phyloP scores from a whole-genome alignment of 2,329 filamentous ascomycete genomes.

The Neocatenulostroma microsporum region DNA sequence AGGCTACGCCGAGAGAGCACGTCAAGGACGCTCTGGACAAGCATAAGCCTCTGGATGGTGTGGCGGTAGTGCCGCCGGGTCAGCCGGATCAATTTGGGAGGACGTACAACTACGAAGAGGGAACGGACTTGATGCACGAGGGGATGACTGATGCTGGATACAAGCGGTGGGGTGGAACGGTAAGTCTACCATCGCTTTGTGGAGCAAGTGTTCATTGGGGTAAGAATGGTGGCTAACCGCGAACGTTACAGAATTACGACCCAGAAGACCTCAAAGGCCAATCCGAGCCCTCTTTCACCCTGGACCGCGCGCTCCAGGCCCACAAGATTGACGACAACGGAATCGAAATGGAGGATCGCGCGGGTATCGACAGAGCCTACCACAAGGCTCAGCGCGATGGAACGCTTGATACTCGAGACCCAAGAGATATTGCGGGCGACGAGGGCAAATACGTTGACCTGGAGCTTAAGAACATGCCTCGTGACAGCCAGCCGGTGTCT shows the following conservation, averaged over 20 bases:
- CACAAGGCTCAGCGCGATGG: conserved; percentile 24
- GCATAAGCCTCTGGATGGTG: conserved; percentile 75
- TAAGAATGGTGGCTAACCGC: no score
- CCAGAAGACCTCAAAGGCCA: conserved; percentile 76
- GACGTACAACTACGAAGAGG: conserved; percentile 71
- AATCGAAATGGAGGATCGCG: conserved; percentile 39
- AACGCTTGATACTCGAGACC: conserved; percentile 23
- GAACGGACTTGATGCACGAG: conserved; percentile 77
- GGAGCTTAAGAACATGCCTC: conserved; percentile 12
- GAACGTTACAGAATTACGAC: conserved; percentile 55
- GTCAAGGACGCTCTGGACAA: conserved; percentile 63
- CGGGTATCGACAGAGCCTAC: conserved; percentile 31
- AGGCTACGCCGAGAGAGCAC: conserved; percentile 71
- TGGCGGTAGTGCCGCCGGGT: conserved; percentile 68
- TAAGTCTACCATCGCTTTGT: no score
- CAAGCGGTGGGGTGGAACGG: conserved; percentile 64
- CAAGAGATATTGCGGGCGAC: conserved; percentile 28
- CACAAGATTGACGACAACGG: conserved; percentile 41
- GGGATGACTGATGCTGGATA: conserved; percentile 65
- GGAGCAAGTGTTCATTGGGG: no score
- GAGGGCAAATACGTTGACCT: conserved; percentile 27
- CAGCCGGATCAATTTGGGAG: conserved; percentile 59
- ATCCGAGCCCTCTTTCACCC: conserved; percentile 65
- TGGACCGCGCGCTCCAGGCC: conserved; percentile 60
- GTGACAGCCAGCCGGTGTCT: no score